Conservation (phyloP, 805 yeast species). For the Tetrapisispora fleetii region DNA sequence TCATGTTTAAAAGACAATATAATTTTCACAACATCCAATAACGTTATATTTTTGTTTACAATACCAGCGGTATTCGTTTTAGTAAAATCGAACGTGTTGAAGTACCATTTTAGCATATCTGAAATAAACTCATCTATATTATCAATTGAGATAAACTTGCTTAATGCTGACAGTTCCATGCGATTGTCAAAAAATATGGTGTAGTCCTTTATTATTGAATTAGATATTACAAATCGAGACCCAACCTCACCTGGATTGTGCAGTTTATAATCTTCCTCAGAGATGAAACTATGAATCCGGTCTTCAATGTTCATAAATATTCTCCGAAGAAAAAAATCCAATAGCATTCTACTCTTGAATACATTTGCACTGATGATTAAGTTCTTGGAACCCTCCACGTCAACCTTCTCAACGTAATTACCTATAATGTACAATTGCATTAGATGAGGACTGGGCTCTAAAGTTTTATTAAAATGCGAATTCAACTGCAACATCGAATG, state of each 20-base stretch:
- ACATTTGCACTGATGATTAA: constrained; percentile 4
- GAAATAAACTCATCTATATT: background rate
- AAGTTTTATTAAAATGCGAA: constrained; percentile 9
- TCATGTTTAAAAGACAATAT: background rate
- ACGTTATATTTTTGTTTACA: background rate
- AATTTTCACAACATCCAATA: background rate
- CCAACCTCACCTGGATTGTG: no score
- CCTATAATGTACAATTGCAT: constrained; percentile 1
- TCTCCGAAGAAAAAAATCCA: constrained; percentile 5
- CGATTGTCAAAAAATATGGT: background rate
- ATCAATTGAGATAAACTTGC: background rate
- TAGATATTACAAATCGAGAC: background rate
- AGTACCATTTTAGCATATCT: background rate
- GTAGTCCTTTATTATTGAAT: background rate
- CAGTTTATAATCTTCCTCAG: background rate
- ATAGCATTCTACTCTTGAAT: constrained; percentile 4
- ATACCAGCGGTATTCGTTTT: background rate
- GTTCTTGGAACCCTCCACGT: background rate
- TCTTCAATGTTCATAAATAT: background rate
- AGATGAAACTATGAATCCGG: background rate
- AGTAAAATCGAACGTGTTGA: background rate
- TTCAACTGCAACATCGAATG: constrained; percentile 7
- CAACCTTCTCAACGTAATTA: constrained; percentile 4
- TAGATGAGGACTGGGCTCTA: constrained; percentile 12
- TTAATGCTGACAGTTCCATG: background rate